Base-by-base conservation (phyloP, 2,329 filamentous ascomycete genomes). In the Aspergillus proliferans region DNA sequence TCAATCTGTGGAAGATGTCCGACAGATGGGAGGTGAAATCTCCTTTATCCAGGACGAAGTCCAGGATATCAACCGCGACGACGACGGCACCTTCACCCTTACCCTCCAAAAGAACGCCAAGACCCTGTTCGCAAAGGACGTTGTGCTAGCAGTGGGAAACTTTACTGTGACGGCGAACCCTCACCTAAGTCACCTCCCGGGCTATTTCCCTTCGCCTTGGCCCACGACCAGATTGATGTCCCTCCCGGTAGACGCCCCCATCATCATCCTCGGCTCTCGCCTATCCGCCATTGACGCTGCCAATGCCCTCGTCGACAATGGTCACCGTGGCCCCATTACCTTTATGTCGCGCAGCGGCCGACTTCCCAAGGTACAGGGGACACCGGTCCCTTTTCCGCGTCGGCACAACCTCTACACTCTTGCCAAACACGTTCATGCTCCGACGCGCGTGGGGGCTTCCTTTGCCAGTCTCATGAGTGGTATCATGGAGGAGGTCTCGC, bases 281-380 rank as follows among this genome's bases (percentile, higher is more conserved):
- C 26, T 52, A 9, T 50, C 50, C 1, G 50, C 50, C 19, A 45
- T 52, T 10, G 50, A 52, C 34, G 38, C 47, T 3, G 50, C 50
- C 2, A 44, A 47, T 3, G 40, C 21, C 14, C 48, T 52, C 22
- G 40, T 45, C 3, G 33, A 47, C 14, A 45, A 46, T 43, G 50
- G 50, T 1, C 48, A 52, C 22, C 45, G 39, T 21, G 50, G 48
- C n/a, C 30, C 40, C 10, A 51, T 52, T 19, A 50, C 45, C 6
- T 51, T 52, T 5, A 50, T 52, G 47, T 50, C 47, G 36, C 44
- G 48, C 15, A 52, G 50, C 36, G 50, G 50, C 14, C 36, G 48
- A 34, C 34, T 52, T 2, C 45, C 50, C 30, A 52, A 47, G 22
- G 48, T 52, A 3, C 50, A 52, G n/a, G 50, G 48, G 6, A n/a